These are phyloP conservation scores for Onygenales sp. DNA, from an alignment of 2,329 filamentous ascomycete genomes.

Conservation along the genomic window DNA sequence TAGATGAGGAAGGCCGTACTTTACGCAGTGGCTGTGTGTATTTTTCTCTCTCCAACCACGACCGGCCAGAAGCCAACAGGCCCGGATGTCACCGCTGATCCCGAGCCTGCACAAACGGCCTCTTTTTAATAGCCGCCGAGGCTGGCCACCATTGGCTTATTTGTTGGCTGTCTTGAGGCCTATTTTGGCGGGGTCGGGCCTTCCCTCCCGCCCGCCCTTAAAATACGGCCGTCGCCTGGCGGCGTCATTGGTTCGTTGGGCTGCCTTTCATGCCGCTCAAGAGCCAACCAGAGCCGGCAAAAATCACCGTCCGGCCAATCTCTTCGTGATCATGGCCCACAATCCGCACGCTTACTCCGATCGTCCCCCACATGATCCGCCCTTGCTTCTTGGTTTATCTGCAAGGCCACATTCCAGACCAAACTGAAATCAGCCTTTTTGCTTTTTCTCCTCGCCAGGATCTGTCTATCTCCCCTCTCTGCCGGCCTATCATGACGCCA, in stretches of 20 bases:
- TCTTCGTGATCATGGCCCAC: neutral
- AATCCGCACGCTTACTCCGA: neutral
- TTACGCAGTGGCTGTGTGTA: constrained; percentile 3
- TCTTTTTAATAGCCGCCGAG: neutral
- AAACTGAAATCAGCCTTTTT: constrained; percentile 8
- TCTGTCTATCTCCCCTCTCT: constrained; percentile 1
- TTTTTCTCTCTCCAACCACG: neutral
- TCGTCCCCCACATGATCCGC: constrained; percentile 2
- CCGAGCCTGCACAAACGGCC: neutral
- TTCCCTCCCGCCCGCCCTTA: constrained; percentile 6
- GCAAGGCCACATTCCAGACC: constrained; percentile 4
- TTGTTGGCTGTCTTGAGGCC: neutral
- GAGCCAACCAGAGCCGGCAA: constrained; percentile 3
- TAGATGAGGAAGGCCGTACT: neutral
- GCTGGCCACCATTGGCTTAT: neutral
- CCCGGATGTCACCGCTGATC: neutral
- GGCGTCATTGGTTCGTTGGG: constrained; percentile 2
- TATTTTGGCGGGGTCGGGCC: constrained; percentile 2
- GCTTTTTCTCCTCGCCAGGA: constrained; percentile 2
- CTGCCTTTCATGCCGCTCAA: neutral
- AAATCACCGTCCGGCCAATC: neutral
- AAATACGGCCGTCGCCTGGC: neutral
- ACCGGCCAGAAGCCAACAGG: neutral
- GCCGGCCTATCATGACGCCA: constrained; percentile 7
- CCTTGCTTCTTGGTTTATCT: constrained; percentile 1